Evolutionary conservation across 768 basidiomycete genomes (phyloP), one percentile per base, ranked within the genome.

Genomic region (Xerocomellus chrysenteron): DNA sequence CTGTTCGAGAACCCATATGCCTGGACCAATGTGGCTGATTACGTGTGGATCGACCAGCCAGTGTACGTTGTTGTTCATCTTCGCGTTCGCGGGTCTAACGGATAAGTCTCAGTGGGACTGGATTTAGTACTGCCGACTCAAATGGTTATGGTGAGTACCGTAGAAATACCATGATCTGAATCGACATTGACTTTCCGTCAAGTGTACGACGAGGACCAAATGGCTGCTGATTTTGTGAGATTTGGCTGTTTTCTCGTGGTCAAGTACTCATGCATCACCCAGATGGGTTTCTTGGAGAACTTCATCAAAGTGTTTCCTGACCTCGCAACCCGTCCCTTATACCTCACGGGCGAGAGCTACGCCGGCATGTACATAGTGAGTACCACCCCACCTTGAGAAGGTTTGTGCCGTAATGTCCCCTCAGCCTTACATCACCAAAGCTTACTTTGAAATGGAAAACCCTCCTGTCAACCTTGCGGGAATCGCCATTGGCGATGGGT

Each of bases 21-120:
- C 60, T 88, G 86, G 83, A 74, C 79, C 56, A 78, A 71, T 24
- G 65, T 87, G 21, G 80, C 84, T 2, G 88, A 90, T 68, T 83
- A 80, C 59, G 78, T 90, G 37, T 89, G 85, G 86, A 74, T 90
- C 48, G 89, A 90, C 63, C 85, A 89, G 54, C 88, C 87, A 47
- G 87, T 87, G 66, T 76, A 64, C 2, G 76, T 66, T 26, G n/a
- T 36, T 7, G 21, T 47, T 36, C 17, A 26, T 52, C 19, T 32
- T 40, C 9, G 4, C 19, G 0, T 9, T 11, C 19, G 8, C 39
- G n/a, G 14, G 9, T 52, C 44, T 59, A 19, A 54, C 47, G 21
- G 62, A 61, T 52, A 13, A 21, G 6, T 49, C 16, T 51, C 57
- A 82, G 82, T 26, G 88, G 87, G 12, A 72, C 74, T 9, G 88